These are phyloP conservation scores for Cystofilobasidium bisporidii DNA, from an alignment of 768 basidiomycete species.

Conservation along the genomic window DNA sequence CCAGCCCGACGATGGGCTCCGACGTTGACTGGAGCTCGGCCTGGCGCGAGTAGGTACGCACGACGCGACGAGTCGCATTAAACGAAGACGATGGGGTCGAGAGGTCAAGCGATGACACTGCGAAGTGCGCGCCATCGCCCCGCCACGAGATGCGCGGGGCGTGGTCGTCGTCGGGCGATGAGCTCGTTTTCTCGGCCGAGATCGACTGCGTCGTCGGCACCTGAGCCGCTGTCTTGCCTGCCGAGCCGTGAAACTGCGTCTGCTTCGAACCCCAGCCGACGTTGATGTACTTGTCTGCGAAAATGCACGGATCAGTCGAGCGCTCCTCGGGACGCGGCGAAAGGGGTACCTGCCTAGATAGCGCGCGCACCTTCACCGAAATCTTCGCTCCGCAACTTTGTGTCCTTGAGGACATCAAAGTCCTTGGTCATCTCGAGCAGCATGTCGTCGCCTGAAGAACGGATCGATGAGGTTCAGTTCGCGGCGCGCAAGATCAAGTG, in stretches of 20 bases:
- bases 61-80: constrained; percentile 45
- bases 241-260: constrained; percentile 94
- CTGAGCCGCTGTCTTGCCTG: constrained; percentile 74
- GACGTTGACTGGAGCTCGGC: constrained; percentile 71
- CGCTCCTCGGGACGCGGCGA: not conserved
- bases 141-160: constrained; percentile 78
- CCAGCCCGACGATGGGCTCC: constrained; percentile 71
- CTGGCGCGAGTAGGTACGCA: constrained; percentile 68
- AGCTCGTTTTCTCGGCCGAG: constrained; percentile 37
- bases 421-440: constrained; percentile 78
- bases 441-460: constrained; percentile 56
- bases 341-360: not conserved
- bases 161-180: constrained; percentile 58
- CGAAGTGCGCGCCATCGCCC: constrained; percentile 83
- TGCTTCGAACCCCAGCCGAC: constrained; percentile 97
- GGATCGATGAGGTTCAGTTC: not conserved
- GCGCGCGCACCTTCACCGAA: constrained; percentile 68
- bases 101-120: constrained; percentile 63
- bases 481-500: too few species aligned
- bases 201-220: constrained; percentile 37
- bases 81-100: not conserved
- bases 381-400: constrained; percentile 57
- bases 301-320: constrained; percentile 14
- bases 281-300: constrained; percentile 75
- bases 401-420: constrained; percentile 80